These are phyloP conservation scores for Aspergillus haitiensis DNA, from an alignment of 495 filamentous ascomycete species.

Conservation along the genomic window DNA sequence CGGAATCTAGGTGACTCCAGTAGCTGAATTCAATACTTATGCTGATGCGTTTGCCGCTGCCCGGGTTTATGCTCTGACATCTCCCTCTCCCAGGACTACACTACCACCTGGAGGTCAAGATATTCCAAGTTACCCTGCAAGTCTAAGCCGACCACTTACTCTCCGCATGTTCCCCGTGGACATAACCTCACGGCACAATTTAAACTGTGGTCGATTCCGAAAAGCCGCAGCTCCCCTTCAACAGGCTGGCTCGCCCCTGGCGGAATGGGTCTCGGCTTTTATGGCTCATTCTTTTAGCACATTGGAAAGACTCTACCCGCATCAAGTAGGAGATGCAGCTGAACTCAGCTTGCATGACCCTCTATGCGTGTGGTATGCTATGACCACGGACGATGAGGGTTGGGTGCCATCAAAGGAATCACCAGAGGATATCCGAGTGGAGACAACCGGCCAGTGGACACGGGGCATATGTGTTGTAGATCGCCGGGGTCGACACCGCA, in stretches of 20 bases:
- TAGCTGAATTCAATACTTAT: constrained; percentile 81
- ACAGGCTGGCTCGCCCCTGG: constrained; percentile 68
- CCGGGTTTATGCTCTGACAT: constrained; percentile 85
- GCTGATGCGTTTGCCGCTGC: constrained; percentile 84
- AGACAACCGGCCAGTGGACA: constrained; percentile 91
- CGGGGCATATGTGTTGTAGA: constrained; percentile 87
- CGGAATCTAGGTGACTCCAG: constrained; percentile 60
- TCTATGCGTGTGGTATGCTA: constrained; percentile 81
- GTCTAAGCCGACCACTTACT: constrained; percentile 64
- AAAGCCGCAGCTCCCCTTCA: constrained; percentile 51
- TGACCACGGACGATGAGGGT: constrained; percentile 50
- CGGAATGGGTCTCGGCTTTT: constrained; percentile 78
- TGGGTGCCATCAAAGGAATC: constrained; percentile 46
- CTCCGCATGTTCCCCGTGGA: constrained; percentile 85
- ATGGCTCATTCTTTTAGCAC: constrained; percentile 74
- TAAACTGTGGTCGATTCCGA: constrained; percentile 61
- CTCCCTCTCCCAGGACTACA: constrained; percentile 64
- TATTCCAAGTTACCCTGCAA: constrained; percentile 66
- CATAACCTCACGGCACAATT: constrained; percentile 73
- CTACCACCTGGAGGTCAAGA: constrained; percentile 58
- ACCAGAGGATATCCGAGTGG: constrained; percentile 75
- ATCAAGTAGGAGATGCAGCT: constrained; percentile 52
- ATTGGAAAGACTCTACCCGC: constrained; percentile 59
- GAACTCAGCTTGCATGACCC: constrained; percentile 84
- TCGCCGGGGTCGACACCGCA: constrained; percentile 59